Evolutionary conservation across 2,329 filamentous ascomycete species (phyloP), one percentile per base, ranked within the genome.

Genomic region (Elsinoe fawcettii): DNA sequence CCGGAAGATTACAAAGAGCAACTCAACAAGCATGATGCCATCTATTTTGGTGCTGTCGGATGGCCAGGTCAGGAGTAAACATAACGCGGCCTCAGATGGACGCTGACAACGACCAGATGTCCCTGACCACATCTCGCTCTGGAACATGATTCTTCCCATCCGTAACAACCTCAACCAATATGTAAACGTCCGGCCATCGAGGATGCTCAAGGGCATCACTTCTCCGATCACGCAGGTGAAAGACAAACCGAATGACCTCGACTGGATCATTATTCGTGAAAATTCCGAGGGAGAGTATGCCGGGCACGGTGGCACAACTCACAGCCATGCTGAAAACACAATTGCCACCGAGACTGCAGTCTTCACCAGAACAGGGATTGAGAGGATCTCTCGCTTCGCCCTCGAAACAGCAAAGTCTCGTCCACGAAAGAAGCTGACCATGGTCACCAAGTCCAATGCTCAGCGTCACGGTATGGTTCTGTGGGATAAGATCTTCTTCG

Each of bases 161-260:
- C 80, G 85, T 36, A 82, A 85, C 54, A 77, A 81, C 36, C 76
- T 87, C 46, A 83, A 86, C 60, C 83, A 87, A 64, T 87, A 86
- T 64, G 79, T 85, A 61, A 88, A 87, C 61, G 77, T 87, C 0
- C 77, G 85, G 0, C 85, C 69, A 0, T 76, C 73, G 6, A 66
- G 72, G 16, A 74, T 77, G 49, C 62, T 77, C 2, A 66, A 67
- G 4, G 75, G 74, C 14, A 74, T 70, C 6, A 66, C 63, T 6
- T 71, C 72, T 22, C 74, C 75, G 1, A 59, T 77, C 5, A 66
- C 66, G 4, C 67, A 71, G 30, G 70, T 70, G 55, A 61, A 67
- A 44, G 58, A 62, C 51, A 63, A 63, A 5, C 66, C 68, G 0
- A 61, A 63, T 4, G 69, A 75, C 60, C 66, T 77, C 1, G 74